Conservation (phyloP, 2,329 filamentous ascomycete genomes). For the Epicoccum nigrum region DNA sequence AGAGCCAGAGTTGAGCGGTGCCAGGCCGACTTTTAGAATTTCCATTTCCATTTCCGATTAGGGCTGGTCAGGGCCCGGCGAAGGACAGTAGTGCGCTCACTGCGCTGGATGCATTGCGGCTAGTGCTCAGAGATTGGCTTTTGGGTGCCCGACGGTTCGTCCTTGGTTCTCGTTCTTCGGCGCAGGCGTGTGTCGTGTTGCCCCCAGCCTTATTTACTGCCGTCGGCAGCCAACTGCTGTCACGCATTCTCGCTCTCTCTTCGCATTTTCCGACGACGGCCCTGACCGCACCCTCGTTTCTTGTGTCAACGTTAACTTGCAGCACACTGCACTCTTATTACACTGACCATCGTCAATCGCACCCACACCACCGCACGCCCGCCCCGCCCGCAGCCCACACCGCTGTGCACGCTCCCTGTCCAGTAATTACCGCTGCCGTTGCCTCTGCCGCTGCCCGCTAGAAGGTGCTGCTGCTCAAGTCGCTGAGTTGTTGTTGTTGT, state of each 20-base stretch:
- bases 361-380: background rate
- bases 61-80: conserved; percentile 1
- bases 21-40: no score
- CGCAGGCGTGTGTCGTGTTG: background rate
- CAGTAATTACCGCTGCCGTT: background rate
- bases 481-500: conserved; percentile 1
- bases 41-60: no score
- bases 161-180: no score
- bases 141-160: background rate
- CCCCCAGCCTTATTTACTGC: conserved; percentile 9
- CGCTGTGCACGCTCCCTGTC: conserved; percentile 17
- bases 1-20: no score
- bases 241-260: conserved; percentile 15
- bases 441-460: no score
- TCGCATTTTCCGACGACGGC: conserved; percentile 13
- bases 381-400: conserved; percentile 1
- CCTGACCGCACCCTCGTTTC: conserved; percentile 7
- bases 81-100: conserved; percentile 1
- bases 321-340: no score
- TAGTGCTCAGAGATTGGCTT: conserved; percentile 11
- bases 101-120: background rate
- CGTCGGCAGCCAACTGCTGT: background rate
- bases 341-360: background rate
- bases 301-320: conserved; percentile 2
- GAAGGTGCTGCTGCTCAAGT: background rate